These are phyloP conservation scores for Aplosporella prunicola DNA, from an alignment of 2,329 filamentous ascomycete species.

Conservation along the genomic window DNA sequence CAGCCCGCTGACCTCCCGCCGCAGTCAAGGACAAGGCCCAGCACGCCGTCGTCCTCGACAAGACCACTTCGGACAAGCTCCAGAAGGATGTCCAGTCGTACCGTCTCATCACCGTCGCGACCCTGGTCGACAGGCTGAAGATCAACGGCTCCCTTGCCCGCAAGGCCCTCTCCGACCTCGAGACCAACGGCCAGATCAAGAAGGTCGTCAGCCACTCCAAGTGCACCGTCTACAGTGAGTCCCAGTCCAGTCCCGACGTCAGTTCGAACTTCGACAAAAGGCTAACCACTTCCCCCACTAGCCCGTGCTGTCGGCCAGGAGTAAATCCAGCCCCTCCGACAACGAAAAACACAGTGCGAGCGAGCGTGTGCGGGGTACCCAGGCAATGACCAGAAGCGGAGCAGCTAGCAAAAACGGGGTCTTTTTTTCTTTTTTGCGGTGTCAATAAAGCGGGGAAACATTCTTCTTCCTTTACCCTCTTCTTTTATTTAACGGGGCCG, in stretches of 20 bases:
- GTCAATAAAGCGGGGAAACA: too few relatives aligned
- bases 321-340: constrained; percentile 5
- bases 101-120: constrained; percentile 97
- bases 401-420: too few relatives aligned
- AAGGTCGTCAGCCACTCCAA: constrained; percentile 93
- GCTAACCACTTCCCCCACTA: neutral
- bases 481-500: too few relatives aligned
- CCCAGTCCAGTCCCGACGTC: neutral
- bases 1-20: constrained; percentile 16
- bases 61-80: constrained; percentile 93
- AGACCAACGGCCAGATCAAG: constrained; percentile 98
- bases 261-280: neutral
- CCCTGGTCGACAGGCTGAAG: constrained; percentile 98
- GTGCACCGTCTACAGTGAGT: constrained; percentile 95
- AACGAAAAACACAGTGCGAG: constrained; percentile 9
- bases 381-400: too few relatives aligned
- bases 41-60: constrained; percentile 98
- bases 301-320: constrained; percentile 9
- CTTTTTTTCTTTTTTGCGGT: neutral
- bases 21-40: constrained; percentile 99
- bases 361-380: too few relatives aligned
- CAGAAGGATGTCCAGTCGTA: constrained; percentile 99
- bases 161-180: constrained; percentile 79
- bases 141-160: constrained; percentile 98
- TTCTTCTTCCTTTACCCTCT: too few relatives aligned